A percentile compares a stretch with the other conserved stretches of the same genome.
Conservation (phyloP, 345 rosid genomes). For the Arabis alpina region DNA sequence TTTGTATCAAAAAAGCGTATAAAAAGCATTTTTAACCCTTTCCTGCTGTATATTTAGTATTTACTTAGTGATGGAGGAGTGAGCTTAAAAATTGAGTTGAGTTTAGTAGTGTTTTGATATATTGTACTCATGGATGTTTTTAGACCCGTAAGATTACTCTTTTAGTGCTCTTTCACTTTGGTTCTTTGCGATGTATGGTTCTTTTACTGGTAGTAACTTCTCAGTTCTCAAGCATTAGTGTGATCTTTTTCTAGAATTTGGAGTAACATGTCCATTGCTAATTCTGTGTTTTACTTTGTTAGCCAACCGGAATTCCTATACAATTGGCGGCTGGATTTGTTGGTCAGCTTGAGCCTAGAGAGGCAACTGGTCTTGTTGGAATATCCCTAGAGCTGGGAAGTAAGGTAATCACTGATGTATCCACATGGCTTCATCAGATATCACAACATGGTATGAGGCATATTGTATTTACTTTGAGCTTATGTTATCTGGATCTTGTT, state of each 20-base stretch:
- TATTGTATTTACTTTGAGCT: not conserved
- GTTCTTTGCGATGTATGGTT: too few species aligned
- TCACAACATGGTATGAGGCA: too few species aligned
- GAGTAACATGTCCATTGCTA: not conserved
- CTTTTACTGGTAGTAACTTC: not conserved
- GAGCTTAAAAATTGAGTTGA: too few species aligned
- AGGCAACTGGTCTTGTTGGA: slow-evolving; percentile 95
- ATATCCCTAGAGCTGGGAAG: slow-evolving; percentile 95
- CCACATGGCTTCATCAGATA: not conserved
- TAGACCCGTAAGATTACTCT: too few species aligned
- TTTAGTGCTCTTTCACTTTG: too few species aligned
- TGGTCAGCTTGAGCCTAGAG: slow-evolving; percentile 94
- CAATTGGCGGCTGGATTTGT: slow-evolving; percentile 92
- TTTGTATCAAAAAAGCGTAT: too few species aligned
- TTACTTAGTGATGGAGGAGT: too few species aligned
- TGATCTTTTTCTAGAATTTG: not conserved
- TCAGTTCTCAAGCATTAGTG: not conserved
- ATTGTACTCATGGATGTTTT: too few species aligned
- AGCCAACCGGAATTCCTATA: slow-evolving; percentile 77
- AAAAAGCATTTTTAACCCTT: too few species aligned
- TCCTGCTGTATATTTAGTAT: too few species aligned
- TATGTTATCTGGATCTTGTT: slow-evolving; percentile 12
- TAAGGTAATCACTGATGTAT: slow-evolving; percentile 56
- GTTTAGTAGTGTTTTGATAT: too few species aligned
- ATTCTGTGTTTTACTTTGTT: slow-evolving; percentile 4